Percentiles rank a stretch among this genome's conserved stretches.
Evolutionary conservation across 2,329 filamentous ascomycete species (phyloP).

Genomic region (Penicillium aurantiogriseum): DNA sequence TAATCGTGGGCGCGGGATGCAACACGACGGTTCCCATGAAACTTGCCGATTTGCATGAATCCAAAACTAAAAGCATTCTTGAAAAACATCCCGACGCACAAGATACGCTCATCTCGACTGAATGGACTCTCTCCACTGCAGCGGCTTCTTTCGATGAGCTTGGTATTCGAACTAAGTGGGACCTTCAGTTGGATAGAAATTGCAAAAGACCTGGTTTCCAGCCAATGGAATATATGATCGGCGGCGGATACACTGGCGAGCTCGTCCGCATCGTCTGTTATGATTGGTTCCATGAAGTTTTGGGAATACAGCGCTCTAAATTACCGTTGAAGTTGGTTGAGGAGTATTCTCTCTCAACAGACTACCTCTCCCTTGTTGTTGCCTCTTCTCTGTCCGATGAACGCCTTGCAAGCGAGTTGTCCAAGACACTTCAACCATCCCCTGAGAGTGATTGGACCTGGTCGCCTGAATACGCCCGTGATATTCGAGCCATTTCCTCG

Average conservation of each 20-base stretch:
- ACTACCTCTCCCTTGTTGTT: conserved; percentile 67
- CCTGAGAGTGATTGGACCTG: conserved; percentile 53
- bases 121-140: conserved; percentile 74
- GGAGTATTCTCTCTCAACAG: conserved; percentile 63
- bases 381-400: conserved; percentile 51
- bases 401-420: conserved; percentile 44
- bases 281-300: conserved; percentile 56
- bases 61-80: conserved; percentile 54
- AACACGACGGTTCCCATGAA: conserved; percentile 73
- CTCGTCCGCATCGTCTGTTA: conserved; percentile 66
- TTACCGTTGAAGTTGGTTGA: conserved; percentile 56
- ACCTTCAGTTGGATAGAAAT: conserved; percentile 60
- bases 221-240: conserved; percentile 76
- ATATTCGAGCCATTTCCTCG: conserved; percentile 63
- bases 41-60: conserved; percentile 57
- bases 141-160: conserved; percentile 61
- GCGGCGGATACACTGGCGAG: conserved; percentile 70
- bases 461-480: conserved; percentile 58
- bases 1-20: conserved; percentile 74
- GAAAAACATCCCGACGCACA: conserved; percentile 49
- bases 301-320: conserved; percentile 39
- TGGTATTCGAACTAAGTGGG: conserved; percentile 66
- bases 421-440: conserved; percentile 51
- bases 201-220: conserved; percentile 70
- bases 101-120: conserved; percentile 71